Evolutionary conservation across 495 filamentous ascomycete species (phyloP).

Genomic region (Penicillium cinerascens): DNA sequence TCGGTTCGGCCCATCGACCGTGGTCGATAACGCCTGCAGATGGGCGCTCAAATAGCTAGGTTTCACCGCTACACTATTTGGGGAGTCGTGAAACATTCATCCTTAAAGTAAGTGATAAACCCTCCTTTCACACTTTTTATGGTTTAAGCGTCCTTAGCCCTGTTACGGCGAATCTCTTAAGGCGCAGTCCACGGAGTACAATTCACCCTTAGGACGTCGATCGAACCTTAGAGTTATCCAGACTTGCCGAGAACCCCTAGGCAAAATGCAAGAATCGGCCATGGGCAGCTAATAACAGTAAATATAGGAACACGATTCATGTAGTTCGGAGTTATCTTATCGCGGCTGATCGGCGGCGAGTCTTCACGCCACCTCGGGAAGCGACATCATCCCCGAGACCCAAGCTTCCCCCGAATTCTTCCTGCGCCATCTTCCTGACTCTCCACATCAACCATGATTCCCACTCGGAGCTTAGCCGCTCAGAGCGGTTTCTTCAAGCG

Average conservation of each 20-base stretch:
- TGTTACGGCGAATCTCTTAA: background rate
- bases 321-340: slow-evolving; percentile 15
- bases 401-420: slow-evolving; percentile 1
- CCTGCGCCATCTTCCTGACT: background rate
- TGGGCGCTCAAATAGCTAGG: too few relatives aligned
- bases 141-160: background rate
- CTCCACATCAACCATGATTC: slow-evolving; percentile 37
- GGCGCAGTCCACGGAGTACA: too few relatives aligned
- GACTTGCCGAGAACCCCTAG: background rate
- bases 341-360: slow-evolving; percentile 14
- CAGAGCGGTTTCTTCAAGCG: slow-evolving; percentile 56
- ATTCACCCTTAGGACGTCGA: too few relatives aligned
- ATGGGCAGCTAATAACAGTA: background rate
- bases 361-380: slow-evolving; percentile 14
- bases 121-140: background rate
- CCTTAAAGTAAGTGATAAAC: background rate
- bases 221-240: too few relatives aligned
- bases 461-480: slow-evolving; percentile 46
- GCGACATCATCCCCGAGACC: slow-evolving; percentile 12
- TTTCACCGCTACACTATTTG: too few relatives aligned
- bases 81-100: too few relatives aligned
- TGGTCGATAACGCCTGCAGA: too few relatives aligned
- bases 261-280: background rate
- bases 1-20: too few relatives aligned
- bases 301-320: background rate